Evolutionary conservation across 805 yeast genomes (phyloP).

Genomic region (Teunomyces funiuensis): DNA sequence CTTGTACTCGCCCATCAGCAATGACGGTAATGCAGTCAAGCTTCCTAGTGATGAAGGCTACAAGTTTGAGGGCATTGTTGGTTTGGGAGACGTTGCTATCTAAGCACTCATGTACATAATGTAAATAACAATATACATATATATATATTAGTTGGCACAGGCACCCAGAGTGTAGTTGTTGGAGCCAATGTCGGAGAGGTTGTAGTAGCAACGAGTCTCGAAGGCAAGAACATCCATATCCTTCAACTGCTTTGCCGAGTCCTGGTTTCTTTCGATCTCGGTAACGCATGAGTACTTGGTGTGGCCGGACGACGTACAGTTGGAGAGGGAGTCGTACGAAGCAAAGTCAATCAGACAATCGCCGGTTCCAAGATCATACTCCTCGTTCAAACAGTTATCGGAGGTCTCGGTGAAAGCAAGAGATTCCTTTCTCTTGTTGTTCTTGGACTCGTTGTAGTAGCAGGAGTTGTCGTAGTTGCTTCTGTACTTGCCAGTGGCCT

Average conservation of each 20-base stretch:
- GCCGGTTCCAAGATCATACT: slow-evolving; percentile 9
- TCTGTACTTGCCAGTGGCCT: slow-evolving; percentile 12
- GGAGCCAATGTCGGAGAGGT: slow-evolving; percentile 8
- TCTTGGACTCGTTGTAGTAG: slow-evolving; percentile 8
- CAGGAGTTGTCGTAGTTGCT: slow-evolving; percentile 10
- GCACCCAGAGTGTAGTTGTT: slow-evolving; percentile 12
- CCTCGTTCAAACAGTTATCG: slow-evolving; percentile 13
- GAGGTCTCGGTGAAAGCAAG: slow-evolving; percentile 9
- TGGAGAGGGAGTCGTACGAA: slow-evolving; percentile 10
- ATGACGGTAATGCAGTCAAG: slow-evolving; percentile 39
- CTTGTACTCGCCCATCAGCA: slow-evolving; percentile 75
- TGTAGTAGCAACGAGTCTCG: slow-evolving; percentile 12
- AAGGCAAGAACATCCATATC: slow-evolving; percentile 13
- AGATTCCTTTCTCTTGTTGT: not conserved
- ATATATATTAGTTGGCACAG: slow-evolving; percentile 12
- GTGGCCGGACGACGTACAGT: slow-evolving; percentile 10
- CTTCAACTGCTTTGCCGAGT: slow-evolving; percentile 10
- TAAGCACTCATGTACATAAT: slow-evolving; percentile 15
- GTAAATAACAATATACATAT: slow-evolving; percentile 6
- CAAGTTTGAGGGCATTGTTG: slow-evolving; percentile 42
- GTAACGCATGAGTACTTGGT: slow-evolving; percentile 15
- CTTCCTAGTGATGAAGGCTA: slow-evolving; percentile 60
- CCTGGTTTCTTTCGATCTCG: slow-evolving; percentile 13
- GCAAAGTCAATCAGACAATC: slow-evolving; percentile 12
- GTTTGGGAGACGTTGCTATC: slow-evolving; percentile 46